phyloP scores from a whole-genome alignment of 2,329 filamentous ascomycete species.

The Phialophora tarda region DNA sequence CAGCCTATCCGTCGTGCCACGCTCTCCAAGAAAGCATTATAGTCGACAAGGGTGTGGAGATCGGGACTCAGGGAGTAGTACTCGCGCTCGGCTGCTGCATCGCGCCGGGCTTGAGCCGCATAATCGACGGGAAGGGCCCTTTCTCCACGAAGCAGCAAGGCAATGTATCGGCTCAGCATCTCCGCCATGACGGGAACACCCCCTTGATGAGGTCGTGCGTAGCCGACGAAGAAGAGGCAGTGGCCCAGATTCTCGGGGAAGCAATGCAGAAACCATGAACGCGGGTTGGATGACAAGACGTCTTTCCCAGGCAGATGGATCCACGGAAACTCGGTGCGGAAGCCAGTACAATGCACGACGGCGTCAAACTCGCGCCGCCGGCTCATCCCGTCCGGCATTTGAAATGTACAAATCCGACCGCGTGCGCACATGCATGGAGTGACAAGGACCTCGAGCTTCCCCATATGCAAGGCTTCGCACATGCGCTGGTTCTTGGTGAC shows the following conservation, averaged over 20 bases:
- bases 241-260: slow-evolving; percentile 24
- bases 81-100: slow-evolving; percentile 22
- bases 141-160: slow-evolving; percentile 17
- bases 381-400: slow-evolving; percentile 15
- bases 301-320: slow-evolving; percentile 11
- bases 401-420: slow-evolving; percentile 18
- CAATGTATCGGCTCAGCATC: slow-evolving; percentile 28
- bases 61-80: slow-evolving; percentile 26
- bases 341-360: slow-evolving; percentile 25
- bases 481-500: slow-evolving; percentile 29
- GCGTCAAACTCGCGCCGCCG: slow-evolving; percentile 20
- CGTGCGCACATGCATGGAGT: slow-evolving; percentile 8
- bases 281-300: slow-evolving; percentile 19
- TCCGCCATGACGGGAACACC: slow-evolving; percentile 27
- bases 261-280: slow-evolving; percentile 28
- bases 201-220: slow-evolving; percentile 26
- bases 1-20: slow-evolving; percentile 24
- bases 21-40: slow-evolving; percentile 28
- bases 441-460: slow-evolving; percentile 22
- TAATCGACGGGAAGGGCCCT: slow-evolving; percentile 21
- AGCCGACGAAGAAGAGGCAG: slow-evolving; percentile 28
- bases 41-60: slow-evolving; percentile 25
- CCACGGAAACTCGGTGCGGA: slow-evolving; percentile 18
- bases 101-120: slow-evolving; percentile 9
- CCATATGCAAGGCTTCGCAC: slow-evolving; percentile 24